Evolutionary conservation across 176 grass and related monocot genomes (phyloP).

Genomic region (Ensete glaucum): DNA sequence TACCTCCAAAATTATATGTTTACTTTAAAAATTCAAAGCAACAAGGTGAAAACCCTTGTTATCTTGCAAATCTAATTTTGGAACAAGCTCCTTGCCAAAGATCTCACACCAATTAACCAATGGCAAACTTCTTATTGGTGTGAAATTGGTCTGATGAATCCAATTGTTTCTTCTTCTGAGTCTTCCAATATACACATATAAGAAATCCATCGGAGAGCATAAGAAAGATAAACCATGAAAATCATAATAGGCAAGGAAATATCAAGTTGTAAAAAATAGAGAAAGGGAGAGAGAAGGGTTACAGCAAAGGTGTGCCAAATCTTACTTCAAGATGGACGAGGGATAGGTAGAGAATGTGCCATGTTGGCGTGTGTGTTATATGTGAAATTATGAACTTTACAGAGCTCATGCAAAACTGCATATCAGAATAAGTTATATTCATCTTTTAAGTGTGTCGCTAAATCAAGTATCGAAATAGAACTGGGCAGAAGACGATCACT

Average conservation of each 20-base stretch:
- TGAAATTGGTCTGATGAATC: too few species aligned
- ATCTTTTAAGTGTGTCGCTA: neutral
- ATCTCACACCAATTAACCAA: neutral
- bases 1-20: neutral
- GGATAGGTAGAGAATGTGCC: neutral
- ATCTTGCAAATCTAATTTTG: neutral
- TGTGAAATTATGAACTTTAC: neutral
- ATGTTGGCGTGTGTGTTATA: neutral
- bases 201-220: too few species aligned
- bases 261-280: neutral
- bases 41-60: neutral
- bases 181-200: too few species aligned
- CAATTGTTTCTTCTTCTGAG: too few species aligned
- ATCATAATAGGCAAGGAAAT: neutral
- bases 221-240: too few species aligned
- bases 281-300: neutral
- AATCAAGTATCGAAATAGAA: neutral
- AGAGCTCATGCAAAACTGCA: neutral
- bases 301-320: neutral
- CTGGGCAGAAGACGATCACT: neutral
- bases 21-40: neutral
- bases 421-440: neutral
- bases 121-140: neutral
- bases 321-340: neutral
- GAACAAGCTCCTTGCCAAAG: neutral